Evolutionary conservation across 2,329 filamentous ascomycete genomes (phyloP), one percentile per base, ranked within the genome.

Genomic region (Penicillium sp.): DNA sequence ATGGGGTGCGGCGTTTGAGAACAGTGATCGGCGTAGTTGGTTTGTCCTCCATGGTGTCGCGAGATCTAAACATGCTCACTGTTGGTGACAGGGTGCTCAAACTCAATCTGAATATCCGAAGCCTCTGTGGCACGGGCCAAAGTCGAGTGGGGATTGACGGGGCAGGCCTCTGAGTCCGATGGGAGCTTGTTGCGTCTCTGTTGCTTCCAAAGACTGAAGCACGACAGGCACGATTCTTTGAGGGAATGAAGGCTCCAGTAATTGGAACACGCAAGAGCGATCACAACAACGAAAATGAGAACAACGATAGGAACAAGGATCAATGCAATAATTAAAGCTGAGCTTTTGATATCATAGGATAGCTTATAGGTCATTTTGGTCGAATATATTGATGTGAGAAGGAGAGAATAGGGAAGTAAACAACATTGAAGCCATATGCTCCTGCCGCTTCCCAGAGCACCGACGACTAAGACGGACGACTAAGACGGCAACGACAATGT

Each of bases 1-100:
- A 59, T 27, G 48, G 49, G 45, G 50, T 16, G 16, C 43, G 43
- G 38, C 27, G n/a, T 66, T 83, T 85, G 65, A 78, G 68, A 65
- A 85, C 81, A 40, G 79, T 78, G 34, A 84, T 68, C 11, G 83
- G 83, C 33, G 74, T 74, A 19, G 81, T 78, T 55, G 63, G 40
- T 13, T 44, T 65, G 40, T 67, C 55, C 50, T 70, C 66, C 60
- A 73, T 70, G 41, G 27, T 39, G 13, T 50, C 27, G 49, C 19
- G 11, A 49, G 56, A 58, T n/a, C 56, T 67, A 71, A 19, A 69
- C 58, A 36, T 68, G 63, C 33, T 70, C 66, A 29, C 54, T 59
- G 38, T 56, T 53, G 21, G 53, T 50, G 31, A 68, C 64, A n/a
- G 68, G 63, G 13, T 53, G 57, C 31, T 61, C 62, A 45, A 68